Evolutionary conservation across 306 rosid species (phyloP).

Genomic region (Lotus japonicus): DNA sequence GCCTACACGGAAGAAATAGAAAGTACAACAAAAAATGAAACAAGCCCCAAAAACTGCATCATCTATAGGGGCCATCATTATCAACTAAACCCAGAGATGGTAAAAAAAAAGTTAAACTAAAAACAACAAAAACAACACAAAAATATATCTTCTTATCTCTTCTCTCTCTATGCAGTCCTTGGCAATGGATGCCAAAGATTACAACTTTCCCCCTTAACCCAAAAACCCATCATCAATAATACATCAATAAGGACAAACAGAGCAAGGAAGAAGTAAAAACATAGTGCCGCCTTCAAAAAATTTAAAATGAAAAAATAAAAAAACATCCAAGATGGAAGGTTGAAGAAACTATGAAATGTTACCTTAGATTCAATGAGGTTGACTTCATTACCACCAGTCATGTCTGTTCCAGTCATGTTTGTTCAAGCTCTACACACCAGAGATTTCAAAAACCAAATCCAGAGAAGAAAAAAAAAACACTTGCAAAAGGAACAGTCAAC

Average conservation of each 20-base stretch:
- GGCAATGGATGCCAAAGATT: slow-evolving; percentile 18
- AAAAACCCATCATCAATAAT: slow-evolving; percentile 4
- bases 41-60: slow-evolving; percentile 16
- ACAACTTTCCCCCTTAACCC: slow-evolving; percentile 23
- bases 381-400: slow-evolving; percentile 73
- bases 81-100: slow-evolving; percentile 5
- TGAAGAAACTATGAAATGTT: neutral
- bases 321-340: neutral
- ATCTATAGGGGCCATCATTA: slow-evolving; percentile 15
- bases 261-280: neutral
- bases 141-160: too few species aligned
- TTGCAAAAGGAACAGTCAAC: slow-evolving; percentile 27
- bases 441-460: slow-evolving; percentile 23
- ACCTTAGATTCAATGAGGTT: slow-evolving; percentile 82
- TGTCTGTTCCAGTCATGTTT: slow-evolving; percentile 10
- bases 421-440: too few species aligned
- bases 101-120: neutral
- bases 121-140: neutral
- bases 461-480: neutral
- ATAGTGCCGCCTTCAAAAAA: neutral
- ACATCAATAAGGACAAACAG: neutral
- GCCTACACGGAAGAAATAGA: slow-evolving; percentile 26
- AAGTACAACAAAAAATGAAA: slow-evolving; percentile 24
- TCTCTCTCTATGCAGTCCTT: neutral
- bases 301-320: neutral